These are phyloP conservation scores for Noccaea caerulescens DNA, from an alignment of 345 rosid species.

Conservation along the genomic window DNA sequence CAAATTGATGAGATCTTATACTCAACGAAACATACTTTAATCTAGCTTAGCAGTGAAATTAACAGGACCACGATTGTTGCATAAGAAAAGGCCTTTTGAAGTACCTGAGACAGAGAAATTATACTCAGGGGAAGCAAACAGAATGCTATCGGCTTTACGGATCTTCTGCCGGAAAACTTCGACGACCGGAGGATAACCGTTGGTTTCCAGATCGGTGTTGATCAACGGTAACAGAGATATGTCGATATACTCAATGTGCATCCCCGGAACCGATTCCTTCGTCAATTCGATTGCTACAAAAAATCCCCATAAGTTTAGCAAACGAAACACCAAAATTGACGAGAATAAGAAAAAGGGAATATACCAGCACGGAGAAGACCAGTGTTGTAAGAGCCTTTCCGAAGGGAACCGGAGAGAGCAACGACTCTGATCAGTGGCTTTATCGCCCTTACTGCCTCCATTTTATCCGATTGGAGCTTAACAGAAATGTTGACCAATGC, in stretches of 20 bases:
- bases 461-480: slow-evolving; percentile 16
- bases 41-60: no score
- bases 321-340: neutral
- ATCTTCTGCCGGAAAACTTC: slow-evolving; percentile 73
- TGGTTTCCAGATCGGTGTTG: slow-evolving; percentile 68
- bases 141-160: slow-evolving; percentile 59
- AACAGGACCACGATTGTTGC: neutral
- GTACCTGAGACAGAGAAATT: slow-evolving; percentile 70
- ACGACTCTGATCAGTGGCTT: slow-evolving; percentile 63
- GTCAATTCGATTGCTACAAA: slow-evolving; percentile 52
- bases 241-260: slow-evolving; percentile 60
- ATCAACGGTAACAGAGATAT: slow-evolving; percentile 67
- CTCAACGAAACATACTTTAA: no score
- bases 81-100: neutral
- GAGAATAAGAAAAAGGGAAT: neutral
- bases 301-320: neutral
- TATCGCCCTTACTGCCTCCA: slow-evolving; percentile 50
- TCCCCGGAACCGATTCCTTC: slow-evolving; percentile 49
- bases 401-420: slow-evolving; percentile 83
- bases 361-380: slow-evolving; percentile 78
- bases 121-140: slow-evolving; percentile 87
- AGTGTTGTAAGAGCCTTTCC: slow-evolving; percentile 65
- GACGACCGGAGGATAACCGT: slow-evolving; percentile 64
- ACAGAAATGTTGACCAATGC: slow-evolving; percentile 13
- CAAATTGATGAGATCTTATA: no score